These are phyloP conservation scores for Penicillium verrucosum DNA, from an alignment of 2,329 filamentous ascomycete genomes.

Conservation along the genomic window DNA sequence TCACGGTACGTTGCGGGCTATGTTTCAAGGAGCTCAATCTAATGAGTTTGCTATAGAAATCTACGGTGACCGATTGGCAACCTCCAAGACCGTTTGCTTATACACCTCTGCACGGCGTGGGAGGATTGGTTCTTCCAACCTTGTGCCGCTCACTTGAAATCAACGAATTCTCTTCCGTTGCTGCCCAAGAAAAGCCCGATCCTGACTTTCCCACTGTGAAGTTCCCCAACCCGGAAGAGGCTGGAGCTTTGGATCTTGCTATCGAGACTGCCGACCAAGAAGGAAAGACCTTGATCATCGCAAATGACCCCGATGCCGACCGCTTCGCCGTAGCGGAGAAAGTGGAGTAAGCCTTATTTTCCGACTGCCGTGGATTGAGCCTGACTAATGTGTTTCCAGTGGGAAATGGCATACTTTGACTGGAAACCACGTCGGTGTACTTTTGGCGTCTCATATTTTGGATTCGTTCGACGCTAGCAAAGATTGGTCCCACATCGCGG, in stretches of 20 bases:
- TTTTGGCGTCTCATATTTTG: slow-evolving; percentile 57
- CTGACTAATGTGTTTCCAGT: slow-evolving; percentile 21
- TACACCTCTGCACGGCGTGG: slow-evolving; percentile 42
- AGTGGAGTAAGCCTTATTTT: slow-evolving; percentile 38
- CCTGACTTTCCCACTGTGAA: slow-evolving; percentile 62
- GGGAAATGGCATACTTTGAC: slow-evolving; percentile 60
- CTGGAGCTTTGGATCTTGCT: slow-evolving; percentile 59
- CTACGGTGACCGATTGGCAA: slow-evolving; percentile 30
- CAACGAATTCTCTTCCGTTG: slow-evolving; percentile 34
- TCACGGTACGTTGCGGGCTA: slow-evolving; percentile 26
- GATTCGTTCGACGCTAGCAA: slow-evolving; percentile 42
- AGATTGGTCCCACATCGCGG: slow-evolving; percentile 45
- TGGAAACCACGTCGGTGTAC: slow-evolving; percentile 62
- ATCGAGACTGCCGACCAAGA: slow-evolving; percentile 53
- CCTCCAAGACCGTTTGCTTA: slow-evolving; percentile 40
- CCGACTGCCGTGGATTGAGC: neutral
- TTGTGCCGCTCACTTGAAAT: slow-evolving; percentile 36
- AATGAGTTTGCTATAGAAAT: slow-evolving; percentile 25
- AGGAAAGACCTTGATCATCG: slow-evolving; percentile 53
- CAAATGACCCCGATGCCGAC: slow-evolving; percentile 65
- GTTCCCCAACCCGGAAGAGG: slow-evolving; percentile 65
- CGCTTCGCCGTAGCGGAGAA: slow-evolving; percentile 61
- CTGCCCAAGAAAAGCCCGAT: slow-evolving; percentile 55
- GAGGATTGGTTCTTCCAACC: slow-evolving; percentile 34
- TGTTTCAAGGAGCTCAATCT: slow-evolving; percentile 6